These are phyloP conservation scores for Pyrenophora teres DNA, from an alignment of 2,329 filamentous ascomycete genomes.

Conservation along the genomic window DNA sequence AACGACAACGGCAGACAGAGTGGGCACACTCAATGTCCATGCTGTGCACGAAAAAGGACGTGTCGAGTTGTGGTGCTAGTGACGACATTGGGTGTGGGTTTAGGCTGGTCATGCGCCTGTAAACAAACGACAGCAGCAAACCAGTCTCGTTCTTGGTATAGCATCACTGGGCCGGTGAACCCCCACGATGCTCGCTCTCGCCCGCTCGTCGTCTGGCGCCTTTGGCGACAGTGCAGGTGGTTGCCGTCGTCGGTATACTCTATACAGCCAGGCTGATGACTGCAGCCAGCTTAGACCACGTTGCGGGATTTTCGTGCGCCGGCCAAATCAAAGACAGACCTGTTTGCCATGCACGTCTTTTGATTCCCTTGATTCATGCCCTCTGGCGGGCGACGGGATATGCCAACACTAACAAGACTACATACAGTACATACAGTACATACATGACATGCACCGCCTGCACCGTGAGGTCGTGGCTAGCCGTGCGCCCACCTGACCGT, in stretches of 20 bases:
- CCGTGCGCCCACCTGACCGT: too few relatives aligned
- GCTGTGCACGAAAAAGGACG: too few relatives aligned
- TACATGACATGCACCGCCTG: too few relatives aligned
- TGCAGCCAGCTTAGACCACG: constrained; percentile 13
- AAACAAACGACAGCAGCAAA: neutral
- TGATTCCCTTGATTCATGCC: too few relatives aligned
- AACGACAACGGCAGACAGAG: neutral
- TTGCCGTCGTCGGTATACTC: neutral
- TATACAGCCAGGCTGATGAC: constrained; percentile 9
- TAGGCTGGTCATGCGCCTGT: constrained; percentile 4
- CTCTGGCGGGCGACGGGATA: too few relatives aligned
- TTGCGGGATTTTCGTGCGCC: constrained; percentile 25
- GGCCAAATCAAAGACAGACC: too few relatives aligned
- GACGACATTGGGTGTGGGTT: constrained; percentile 5
- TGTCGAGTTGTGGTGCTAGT: neutral
- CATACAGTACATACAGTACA: too few relatives aligned
- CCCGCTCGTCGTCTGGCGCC: constrained; percentile 17
- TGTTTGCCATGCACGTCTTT: neutral
- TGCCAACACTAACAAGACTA: too few relatives aligned
- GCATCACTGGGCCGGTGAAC: too few relatives aligned
- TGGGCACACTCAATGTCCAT: too few relatives aligned
- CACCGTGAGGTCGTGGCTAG: too few relatives aligned
- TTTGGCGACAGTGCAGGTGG: constrained; percentile 17
- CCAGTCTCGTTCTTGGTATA: neutral
- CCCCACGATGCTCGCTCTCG: constrained; percentile 16